These are phyloP conservation scores for Prunus campanulata DNA, from an alignment of 306 rosid genomes.

Conservation along the genomic window DNA sequence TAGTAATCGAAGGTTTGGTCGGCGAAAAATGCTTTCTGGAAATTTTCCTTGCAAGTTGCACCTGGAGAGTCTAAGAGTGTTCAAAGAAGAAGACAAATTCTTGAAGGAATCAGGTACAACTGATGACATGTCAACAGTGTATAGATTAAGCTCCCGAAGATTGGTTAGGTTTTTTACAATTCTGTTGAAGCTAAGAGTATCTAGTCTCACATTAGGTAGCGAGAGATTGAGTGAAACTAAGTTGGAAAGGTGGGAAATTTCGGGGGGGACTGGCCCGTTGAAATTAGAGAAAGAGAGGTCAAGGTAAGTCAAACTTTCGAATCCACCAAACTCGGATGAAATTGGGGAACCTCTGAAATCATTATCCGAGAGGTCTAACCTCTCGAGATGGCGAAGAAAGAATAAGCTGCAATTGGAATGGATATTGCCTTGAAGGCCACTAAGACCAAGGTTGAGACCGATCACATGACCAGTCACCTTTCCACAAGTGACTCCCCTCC, in stretches of 20 bases:
- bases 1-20: neutral
- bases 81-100: neutral
- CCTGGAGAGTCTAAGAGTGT: fast-evolving
- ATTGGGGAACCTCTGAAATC: slow-evolving; percentile 3
- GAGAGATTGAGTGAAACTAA: neutral
- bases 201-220: too few species aligned
- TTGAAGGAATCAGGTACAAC: neutral
- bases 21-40: neutral
- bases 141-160: too few species aligned
- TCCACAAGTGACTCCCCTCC: slow-evolving; percentile 8
- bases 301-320: neutral
- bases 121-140: neutral
- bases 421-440: too few species aligned
- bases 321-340: neutral
- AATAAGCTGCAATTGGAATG: too few species aligned
- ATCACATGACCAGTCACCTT: slow-evolving; percentile 2
- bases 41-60: neutral
- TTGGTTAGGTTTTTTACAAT: too few species aligned
- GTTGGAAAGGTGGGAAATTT: neutral
- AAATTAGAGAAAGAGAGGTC: too few species aligned
- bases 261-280: too few species aligned
- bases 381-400: too few species aligned
- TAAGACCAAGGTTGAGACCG: neutral
- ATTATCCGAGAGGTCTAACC: neutral
- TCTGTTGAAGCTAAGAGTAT: too few species aligned